phyloP scores from a whole-genome alignment of 257 asterid genomes.

The Nicotiana benthamiana region DNA sequence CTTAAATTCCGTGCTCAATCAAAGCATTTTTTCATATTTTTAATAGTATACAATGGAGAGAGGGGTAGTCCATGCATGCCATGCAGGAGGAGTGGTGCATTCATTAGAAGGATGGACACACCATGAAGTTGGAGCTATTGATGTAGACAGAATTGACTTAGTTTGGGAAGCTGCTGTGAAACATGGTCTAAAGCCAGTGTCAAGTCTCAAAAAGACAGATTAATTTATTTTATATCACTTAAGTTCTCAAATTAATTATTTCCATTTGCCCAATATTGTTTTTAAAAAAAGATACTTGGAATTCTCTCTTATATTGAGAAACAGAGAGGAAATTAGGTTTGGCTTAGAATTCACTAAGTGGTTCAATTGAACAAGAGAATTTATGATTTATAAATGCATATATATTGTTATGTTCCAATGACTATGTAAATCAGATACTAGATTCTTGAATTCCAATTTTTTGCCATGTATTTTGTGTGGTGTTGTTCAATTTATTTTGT shows the following conservation, averaged over 20 bases:
- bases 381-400: background rate
- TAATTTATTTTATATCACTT: background rate
- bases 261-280: background rate
- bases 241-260: background rate
- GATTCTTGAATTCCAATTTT: background rate
- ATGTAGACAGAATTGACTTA: constrained; percentile 46
- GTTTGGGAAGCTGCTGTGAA: constrained; percentile 69
- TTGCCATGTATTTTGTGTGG: background rate
- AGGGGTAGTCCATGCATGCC: constrained; percentile 89
- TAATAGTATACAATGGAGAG: constrained; percentile 83
- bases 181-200: constrained; percentile 52
- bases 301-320: background rate
- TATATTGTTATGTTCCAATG: background rate
- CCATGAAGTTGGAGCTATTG: constrained; percentile 70
- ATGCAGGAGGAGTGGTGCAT: constrained; percentile 69
- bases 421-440: background rate
- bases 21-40: background rate
- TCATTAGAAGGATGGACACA: constrained; percentile 60
- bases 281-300: background rate
- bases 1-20: too few species aligned
- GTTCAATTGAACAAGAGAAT: background rate
- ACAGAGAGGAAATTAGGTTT: background rate
- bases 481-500: background rate
- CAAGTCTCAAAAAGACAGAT: constrained; percentile 9
- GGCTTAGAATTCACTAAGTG: background rate